Conservation (phyloP, 164 flowering plant species). For the Umbilicus rupestris region DNA sequence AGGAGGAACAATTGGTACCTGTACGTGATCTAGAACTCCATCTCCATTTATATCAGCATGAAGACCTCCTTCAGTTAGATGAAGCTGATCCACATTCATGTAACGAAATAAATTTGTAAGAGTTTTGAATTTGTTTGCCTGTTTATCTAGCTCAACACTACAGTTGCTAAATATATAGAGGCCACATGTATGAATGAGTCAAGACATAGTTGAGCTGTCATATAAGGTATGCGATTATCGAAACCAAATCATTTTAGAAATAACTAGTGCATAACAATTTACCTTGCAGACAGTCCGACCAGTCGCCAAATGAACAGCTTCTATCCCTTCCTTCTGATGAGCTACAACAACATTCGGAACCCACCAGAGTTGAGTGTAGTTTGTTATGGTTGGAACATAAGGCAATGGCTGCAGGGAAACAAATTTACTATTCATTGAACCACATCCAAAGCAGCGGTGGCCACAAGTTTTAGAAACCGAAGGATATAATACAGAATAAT, state of each 20-base stretch:
- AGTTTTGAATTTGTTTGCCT: neutral
- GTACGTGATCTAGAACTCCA: constrained; percentile 97
- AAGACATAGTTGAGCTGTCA: neutral
- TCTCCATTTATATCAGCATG: constrained; percentile 99
- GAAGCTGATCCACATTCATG: constrained; percentile 46
- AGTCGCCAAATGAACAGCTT: constrained; percentile 88
- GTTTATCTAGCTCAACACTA: neutral
- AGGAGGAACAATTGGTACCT: constrained; percentile 33
- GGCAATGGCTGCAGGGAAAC: constrained; percentile 43
- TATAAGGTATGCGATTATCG: neutral
- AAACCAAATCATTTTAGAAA: neutral
- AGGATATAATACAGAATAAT: too few species aligned
- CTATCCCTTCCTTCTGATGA: constrained; percentile 96
- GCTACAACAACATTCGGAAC: constrained; percentile 97
- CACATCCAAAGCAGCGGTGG: neutral
- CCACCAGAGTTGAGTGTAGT: constrained; percentile 95
- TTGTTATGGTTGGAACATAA: constrained; percentile 89
- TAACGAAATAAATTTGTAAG: neutral
- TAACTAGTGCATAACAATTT: constrained; percentile 6
- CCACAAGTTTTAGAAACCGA: too few species aligned
- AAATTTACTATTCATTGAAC: constrained; percentile 3
- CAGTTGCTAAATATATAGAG: neutral
- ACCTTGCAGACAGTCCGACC: constrained; percentile 96
- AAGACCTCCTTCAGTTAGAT: constrained; percentile 97
- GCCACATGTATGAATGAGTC: neutral